Evolutionary conservation across 2,329 filamentous ascomycete genomes (phyloP).

Genomic region (Rhynchosporium agropyri): DNA sequence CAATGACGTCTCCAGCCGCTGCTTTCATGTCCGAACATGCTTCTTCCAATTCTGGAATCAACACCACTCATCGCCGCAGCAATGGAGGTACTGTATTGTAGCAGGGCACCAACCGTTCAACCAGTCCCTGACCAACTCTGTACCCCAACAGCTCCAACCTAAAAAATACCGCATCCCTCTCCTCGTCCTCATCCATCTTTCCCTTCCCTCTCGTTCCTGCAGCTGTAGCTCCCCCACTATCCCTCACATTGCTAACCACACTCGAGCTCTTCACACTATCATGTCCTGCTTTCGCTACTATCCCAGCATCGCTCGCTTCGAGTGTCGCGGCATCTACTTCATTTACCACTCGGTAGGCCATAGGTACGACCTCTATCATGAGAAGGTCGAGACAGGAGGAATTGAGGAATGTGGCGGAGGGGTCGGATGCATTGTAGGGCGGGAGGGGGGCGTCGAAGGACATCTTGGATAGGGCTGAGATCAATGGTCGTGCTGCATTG

Average conservation of each 20-base stretch:
- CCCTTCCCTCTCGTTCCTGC: constrained; percentile 25
- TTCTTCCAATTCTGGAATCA: not conserved
- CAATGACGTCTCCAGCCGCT: not conserved
- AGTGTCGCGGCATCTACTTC: constrained; percentile 48
- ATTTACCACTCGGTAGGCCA: constrained; percentile 83
- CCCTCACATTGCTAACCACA: constrained; percentile 39
- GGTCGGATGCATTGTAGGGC: constrained; percentile 72
- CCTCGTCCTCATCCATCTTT: constrained; percentile 73
- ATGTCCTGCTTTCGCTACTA: constrained; percentile 13
- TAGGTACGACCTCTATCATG: constrained; percentile 93
- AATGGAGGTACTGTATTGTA: constrained; percentile 3
- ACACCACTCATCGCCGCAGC: constrained; percentile 1
- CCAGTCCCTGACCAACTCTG: constrained; percentile 86
- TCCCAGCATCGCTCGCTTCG: constrained; percentile 1
- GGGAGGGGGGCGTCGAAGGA: constrained; percentile 73
- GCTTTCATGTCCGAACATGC: not conserved
- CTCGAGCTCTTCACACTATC: constrained; percentile 31
- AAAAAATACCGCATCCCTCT: constrained; percentile 82
- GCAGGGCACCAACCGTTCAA: constrained; percentile 69
- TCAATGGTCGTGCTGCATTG: not conserved
- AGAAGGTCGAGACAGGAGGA: constrained; percentile 90
- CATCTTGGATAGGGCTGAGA: constrained; percentile 53
- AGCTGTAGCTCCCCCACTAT: constrained; percentile 70
- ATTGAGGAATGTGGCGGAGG: constrained; percentile 74
- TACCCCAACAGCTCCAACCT: constrained; percentile 85